phyloP scores from a whole-genome alignment of 768 basidiomycete genomes.

The Hysterangium stoloniferum region DNA sequence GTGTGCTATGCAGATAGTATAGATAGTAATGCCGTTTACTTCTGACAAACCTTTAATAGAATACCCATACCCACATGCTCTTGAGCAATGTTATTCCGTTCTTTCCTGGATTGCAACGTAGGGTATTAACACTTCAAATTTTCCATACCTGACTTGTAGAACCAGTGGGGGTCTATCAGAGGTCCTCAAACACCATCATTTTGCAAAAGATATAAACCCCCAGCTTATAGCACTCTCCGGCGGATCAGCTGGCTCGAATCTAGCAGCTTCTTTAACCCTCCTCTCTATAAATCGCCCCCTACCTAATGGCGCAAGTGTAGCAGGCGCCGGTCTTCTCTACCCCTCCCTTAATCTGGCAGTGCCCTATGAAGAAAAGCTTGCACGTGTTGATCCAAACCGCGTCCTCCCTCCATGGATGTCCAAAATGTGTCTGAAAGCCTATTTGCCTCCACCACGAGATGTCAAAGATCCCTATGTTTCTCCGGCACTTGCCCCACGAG shows the following conservation, averaged over 20 bases:
- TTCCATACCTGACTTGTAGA: no score
- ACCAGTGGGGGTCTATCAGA: slow-evolving; percentile 13
- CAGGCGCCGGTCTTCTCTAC: slow-evolving; percentile 14
- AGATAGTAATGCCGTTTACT: background rate
- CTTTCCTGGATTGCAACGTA: slow-evolving; percentile 13
- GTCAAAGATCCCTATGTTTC: slow-evolving; percentile 11
- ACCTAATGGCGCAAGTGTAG: slow-evolving; percentile 6
- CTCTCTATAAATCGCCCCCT: slow-evolving; percentile 11
- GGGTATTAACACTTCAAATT: no score
- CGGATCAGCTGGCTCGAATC: slow-evolving; percentile 14
- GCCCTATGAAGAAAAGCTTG: slow-evolving; percentile 14
- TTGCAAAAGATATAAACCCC: slow-evolving; percentile 4
- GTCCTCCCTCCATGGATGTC: slow-evolving; percentile 13
- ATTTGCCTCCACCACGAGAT: slow-evolving; percentile 13
- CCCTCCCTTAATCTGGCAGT: slow-evolving; percentile 12
- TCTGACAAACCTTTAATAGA: background rate
- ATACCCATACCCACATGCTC: slow-evolving; percentile 14
- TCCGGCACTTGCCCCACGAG: slow-evolving; percentile 9
- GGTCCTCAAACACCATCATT: background rate
- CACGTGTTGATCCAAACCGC: slow-evolving; percentile 8
- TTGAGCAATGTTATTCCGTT: slow-evolving; percentile 10
- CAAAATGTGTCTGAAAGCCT: slow-evolving; percentile 11
- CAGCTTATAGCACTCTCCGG: slow-evolving; percentile 14
- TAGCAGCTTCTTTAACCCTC: slow-evolving; percentile 14
- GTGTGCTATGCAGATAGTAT: no score